Percentiles rank a stretch among this genome's conserved stretches.
Evolutionary conservation across 2,329 filamentous ascomycete species (phyloP).

Genomic region (Colletotrichum chrysophilum): DNA sequence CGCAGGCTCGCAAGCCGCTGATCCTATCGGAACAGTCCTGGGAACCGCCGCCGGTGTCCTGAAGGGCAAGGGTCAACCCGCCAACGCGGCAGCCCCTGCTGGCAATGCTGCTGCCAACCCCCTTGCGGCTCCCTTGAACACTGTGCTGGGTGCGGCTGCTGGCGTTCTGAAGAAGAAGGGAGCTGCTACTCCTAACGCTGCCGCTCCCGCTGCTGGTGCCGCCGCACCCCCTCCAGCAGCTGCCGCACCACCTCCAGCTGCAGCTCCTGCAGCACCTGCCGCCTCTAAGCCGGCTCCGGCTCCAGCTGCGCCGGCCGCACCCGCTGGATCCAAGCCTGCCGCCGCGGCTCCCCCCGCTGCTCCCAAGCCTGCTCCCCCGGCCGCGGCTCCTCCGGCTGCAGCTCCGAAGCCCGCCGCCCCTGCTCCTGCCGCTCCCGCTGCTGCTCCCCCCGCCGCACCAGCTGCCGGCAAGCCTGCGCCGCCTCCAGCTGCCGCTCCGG

Average conservation of each 20-base stretch:
- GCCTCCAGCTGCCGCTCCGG: background rate
- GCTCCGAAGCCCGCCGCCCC: background rate
- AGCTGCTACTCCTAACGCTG: background rate
- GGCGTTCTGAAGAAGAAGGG: slow-evolving; percentile 10
- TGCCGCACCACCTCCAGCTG: background rate
- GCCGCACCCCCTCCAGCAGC: background rate
- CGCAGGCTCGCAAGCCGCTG: slow-evolving; percentile 4
- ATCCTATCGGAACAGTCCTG: background rate
- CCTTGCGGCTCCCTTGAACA: background rate
- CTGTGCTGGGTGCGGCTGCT: slow-evolving; percentile 1
- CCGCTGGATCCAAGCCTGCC: background rate
- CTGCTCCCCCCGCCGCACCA: background rate
- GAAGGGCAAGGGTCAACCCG: slow-evolving; percentile 9
- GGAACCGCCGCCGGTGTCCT: slow-evolving; percentile 11
- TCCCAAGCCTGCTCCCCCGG: background rate
- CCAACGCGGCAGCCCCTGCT: background rate
- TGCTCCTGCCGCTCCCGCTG: background rate
- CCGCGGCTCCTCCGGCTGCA: background rate
- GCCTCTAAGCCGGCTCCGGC: background rate
- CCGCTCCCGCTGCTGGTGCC: background rate
- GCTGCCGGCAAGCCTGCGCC: background rate
- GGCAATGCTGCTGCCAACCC: background rate
- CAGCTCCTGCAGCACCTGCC: background rate
- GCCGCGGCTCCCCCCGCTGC: background rate
- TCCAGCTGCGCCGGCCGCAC: background rate